phyloP scores from a whole-genome alignment of 495 filamentous ascomycete genomes.

The Copromyces sp. region DNA sequence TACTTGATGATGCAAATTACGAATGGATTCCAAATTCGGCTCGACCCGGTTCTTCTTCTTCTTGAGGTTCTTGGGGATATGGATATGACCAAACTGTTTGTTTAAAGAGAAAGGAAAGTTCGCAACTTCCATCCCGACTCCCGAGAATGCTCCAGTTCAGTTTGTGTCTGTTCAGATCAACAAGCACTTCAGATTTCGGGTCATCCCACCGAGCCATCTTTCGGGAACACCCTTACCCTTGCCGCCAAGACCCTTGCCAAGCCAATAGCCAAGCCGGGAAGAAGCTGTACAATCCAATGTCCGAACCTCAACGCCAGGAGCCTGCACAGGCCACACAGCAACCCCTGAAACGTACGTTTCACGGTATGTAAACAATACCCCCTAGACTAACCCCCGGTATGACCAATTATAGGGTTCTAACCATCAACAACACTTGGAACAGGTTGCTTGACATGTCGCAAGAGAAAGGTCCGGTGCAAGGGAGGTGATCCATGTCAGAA shows the following conservation, averaged over 20 bases:
- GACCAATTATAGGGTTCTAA: background rate
- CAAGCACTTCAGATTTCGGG: background rate
- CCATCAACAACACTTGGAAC: background rate
- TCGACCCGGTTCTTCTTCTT: background rate
- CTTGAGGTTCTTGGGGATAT: background rate
- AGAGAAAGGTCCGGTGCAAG: conserved; percentile 27
- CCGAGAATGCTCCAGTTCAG: background rate
- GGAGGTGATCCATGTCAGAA: conserved; percentile 26
- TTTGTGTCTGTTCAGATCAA: background rate
- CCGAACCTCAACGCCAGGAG: background rate
- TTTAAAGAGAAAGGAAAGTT: background rate
- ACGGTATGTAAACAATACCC: conserved; percentile 12
- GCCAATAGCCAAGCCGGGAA: background rate
- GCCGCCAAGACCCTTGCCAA: background rate
- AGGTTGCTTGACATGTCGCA: conserved; percentile 30
- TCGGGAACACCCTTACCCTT: background rate
- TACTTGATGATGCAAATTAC: background rate
- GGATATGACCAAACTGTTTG: background rate
- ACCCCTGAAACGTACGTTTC: conserved; percentile 24
- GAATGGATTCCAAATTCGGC: background rate
- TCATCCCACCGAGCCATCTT: background rate
- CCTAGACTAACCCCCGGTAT: background rate
- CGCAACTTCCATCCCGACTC: background rate
- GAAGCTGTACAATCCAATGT: background rate
- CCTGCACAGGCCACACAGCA: conserved; percentile 11